A percentile compares a stretch with the other conserved stretches of the same genome.
Evolutionary conservation across 176 grass and related monocot species (phyloP).

Genomic region (Cymbopogon citratus): DNA sequence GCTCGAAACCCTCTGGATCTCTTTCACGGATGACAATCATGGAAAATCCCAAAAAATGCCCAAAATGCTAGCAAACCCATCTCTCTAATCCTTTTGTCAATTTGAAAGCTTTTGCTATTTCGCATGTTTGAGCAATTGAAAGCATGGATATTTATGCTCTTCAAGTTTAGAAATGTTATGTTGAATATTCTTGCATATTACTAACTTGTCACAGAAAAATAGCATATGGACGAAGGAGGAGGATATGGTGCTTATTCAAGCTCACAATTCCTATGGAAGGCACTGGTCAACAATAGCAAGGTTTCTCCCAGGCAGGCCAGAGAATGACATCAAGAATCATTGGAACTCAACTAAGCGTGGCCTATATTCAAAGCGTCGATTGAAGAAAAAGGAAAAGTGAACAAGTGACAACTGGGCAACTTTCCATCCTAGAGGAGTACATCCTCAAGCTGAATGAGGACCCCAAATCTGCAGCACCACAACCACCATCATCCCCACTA

Average conservation of each 20-base stretch:
- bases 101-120: background rate
- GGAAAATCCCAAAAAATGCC: background rate
- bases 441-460: no score
- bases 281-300: conserved; percentile 55
- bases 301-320: conserved; percentile 46
- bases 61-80: background rate
- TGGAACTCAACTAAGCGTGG: conserved; percentile 81
- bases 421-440: no score
- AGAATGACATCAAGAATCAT: conserved; percentile 86
- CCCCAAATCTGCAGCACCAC: no score
- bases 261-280: conserved; percentile 54
- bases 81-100: background rate
- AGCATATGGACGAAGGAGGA: conserved; percentile 59
- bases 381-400: conserved; percentile 19
- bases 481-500: no score
- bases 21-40: background rate
- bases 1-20: background rate
- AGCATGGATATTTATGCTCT: background rate
- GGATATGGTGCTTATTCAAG: conserved; percentile 45
- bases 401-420: no score
- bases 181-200: background rate
- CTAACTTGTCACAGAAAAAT: conserved; percentile 24
- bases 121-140: background rate
- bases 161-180: background rate
- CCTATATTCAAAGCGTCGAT: conserved; percentile 37